Evolutionary conservation across 305 asterid genomes (phyloP).

Genomic region (Caryopteris hybrid): DNA sequence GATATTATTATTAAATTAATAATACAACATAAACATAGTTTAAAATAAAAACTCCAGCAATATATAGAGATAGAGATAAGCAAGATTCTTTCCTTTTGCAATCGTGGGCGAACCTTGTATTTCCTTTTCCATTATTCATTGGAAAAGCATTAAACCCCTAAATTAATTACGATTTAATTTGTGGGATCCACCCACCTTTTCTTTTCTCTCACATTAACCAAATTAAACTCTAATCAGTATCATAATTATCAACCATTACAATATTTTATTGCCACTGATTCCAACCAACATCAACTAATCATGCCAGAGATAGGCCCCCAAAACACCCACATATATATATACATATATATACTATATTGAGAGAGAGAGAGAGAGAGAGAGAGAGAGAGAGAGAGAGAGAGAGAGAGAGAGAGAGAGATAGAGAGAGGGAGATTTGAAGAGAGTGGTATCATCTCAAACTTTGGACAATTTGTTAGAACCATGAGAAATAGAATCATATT

Average conservation of each 20-base stretch:
- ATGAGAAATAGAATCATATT: slow-evolving; percentile 39
- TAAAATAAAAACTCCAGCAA: too few species aligned
- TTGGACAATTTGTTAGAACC: slow-evolving; percentile 36
- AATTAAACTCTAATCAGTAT: neutral
- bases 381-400: neutral
- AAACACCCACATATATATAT: too few species aligned
- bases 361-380: neutral
- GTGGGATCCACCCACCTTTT: slow-evolving; percentile 1
- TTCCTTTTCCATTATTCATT: slow-evolving; percentile 7
- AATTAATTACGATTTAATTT: neutral
- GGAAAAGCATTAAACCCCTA: neutral
- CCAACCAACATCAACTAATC: slow-evolving; percentile 1
- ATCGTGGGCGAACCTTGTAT: neutral
- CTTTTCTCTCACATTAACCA: neutral
- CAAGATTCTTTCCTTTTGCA: neutral
- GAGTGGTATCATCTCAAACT: slow-evolving; percentile 32
- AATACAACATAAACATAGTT: too few species aligned
- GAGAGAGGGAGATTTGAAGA: too few species aligned
- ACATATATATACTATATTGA: too few species aligned
- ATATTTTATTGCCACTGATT: slow-evolving; percentile 3
- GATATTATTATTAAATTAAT: too few species aligned
- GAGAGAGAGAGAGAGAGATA: too few species aligned
- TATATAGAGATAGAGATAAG: neutral
- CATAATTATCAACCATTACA: slow-evolving; percentile 6
- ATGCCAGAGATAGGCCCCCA: neutral